Conservation (phyloP, 1,139 yeast genomes). For the Diutina pseudorugosa region DNA sequence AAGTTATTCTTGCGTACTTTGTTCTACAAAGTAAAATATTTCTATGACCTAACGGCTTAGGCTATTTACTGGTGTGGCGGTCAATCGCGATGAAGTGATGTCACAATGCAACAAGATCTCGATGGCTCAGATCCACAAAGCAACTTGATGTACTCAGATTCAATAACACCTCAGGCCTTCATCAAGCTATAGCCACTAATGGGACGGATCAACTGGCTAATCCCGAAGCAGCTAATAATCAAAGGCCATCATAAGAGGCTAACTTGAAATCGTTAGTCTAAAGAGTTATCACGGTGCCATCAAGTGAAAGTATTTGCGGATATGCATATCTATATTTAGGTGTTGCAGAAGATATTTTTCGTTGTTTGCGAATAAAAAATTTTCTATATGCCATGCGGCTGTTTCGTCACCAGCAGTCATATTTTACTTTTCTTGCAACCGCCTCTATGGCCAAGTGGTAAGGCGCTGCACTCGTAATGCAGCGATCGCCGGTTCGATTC, state of each 20-base stretch:
- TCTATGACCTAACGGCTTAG: background rate
- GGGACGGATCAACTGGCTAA: no score
- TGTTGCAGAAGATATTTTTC: no score
- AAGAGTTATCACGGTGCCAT: no score
- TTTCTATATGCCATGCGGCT: background rate
- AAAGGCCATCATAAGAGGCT: no score
- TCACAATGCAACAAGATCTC: background rate
- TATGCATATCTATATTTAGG: no score
- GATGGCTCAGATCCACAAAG: background rate
- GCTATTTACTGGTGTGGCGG: background rate
- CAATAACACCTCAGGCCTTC: no score
- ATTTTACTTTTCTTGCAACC: background rate
- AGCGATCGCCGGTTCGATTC: background rate
- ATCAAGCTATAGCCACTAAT: no score
- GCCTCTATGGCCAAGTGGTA: background rate
- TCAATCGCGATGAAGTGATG: background rate
- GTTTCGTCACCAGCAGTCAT: background rate
- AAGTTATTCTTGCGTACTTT: no score
- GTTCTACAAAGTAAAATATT: background rate
- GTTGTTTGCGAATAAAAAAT: no score
- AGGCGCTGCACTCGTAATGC: background rate
- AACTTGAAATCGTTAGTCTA: no score
- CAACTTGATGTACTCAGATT: background rate
- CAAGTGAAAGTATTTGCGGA: no score
- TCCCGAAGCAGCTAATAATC: no score